A percentile compares a stretch with the other conserved stretches of the same genome.
These are phyloP conservation scores for Amaranthus hypochondriacus DNA, from an alignment of 148 eudicot species.

Conservation along the genomic window DNA sequence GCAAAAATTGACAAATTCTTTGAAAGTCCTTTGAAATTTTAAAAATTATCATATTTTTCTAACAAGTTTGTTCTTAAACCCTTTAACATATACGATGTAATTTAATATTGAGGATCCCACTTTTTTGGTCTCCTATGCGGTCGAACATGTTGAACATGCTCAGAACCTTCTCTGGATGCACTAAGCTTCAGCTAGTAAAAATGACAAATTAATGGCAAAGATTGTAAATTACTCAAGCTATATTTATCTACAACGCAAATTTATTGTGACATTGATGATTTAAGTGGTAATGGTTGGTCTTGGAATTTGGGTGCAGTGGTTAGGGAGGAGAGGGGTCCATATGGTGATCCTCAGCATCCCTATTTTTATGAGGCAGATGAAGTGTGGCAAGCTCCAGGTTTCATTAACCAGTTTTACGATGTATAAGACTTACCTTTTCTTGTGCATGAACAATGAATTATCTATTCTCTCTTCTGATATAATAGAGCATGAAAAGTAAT, in stretches of 20 bases:
- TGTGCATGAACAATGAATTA: not conserved
- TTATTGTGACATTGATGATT: not conserved
- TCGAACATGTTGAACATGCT: too few species aligned
- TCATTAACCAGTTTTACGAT: constrained; percentile 89
- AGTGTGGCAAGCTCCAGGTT: constrained; percentile 97
- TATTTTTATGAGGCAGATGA: constrained; percentile 91
- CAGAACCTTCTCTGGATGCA: too few species aligned
- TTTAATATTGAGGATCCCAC: too few species aligned
- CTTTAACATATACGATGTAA: too few species aligned
- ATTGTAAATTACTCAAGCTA: not conserved
- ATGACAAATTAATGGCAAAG: not conserved
- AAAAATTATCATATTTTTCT: too few species aligned
- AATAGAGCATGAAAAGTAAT: not conserved
- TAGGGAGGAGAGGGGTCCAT: constrained; percentile 87
- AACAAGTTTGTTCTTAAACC: too few species aligned
- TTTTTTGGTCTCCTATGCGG: too few species aligned
- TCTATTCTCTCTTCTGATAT: not conserved
- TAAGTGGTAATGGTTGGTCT: not conserved
- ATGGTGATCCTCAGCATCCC: constrained; percentile 94
- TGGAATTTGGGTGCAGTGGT: constrained; percentile 56
- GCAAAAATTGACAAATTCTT: too few species aligned
- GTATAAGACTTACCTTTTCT: constrained; percentile 32
- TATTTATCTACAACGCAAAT: not conserved
- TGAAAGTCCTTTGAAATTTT: too few species aligned
- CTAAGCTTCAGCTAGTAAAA: not conserved